These are phyloP conservation scores for Cryptosporidium ubiquitum DNA, from an alignment of 169 alveolate species.

Conservation along the genomic window DNA sequence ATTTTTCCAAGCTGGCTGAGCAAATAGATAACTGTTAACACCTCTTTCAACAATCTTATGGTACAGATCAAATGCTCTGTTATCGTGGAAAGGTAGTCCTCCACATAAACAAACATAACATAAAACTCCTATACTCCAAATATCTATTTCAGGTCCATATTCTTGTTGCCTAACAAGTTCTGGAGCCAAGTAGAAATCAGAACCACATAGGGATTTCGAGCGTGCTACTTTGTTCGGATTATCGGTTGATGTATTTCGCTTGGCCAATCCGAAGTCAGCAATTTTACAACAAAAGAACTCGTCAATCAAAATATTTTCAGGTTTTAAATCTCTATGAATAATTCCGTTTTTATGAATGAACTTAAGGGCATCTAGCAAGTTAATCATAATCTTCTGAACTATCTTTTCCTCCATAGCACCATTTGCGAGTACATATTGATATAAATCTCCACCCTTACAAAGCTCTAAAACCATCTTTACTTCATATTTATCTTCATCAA, in stretches of 20 bases:
- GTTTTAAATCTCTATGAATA: slow-evolving; percentile 75
- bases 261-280: slow-evolving; percentile 80
- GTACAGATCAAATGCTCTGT: slow-evolving; percentile 53
- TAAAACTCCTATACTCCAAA: slow-evolving; percentile 79
- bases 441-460: slow-evolving; percentile 80
- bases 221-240: slow-evolving; percentile 55
- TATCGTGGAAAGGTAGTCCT: slow-evolving; percentile 78
- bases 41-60: slow-evolving; percentile 80
- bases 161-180: slow-evolving; percentile 79
- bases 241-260: slow-evolving; percentile 10
- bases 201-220: slow-evolving; percentile 77
- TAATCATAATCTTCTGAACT: slow-evolving; percentile 56
- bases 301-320: slow-evolving; percentile 64
- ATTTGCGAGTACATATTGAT: slow-evolving; percentile 50
- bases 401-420: slow-evolving; percentile 53
- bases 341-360: slow-evolving; percentile 75
- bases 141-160: slow-evolving; percentile 81
- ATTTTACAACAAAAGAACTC: slow-evolving; percentile 59
- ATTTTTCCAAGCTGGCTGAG: slow-evolving; percentile 45
- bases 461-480: slow-evolving; percentile 76
- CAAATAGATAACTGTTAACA: slow-evolving; percentile 61
- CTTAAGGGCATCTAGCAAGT: slow-evolving; percentile 73
- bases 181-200: slow-evolving; percentile 80
- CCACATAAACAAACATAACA: slow-evolving; percentile 79
- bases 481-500: slow-evolving; percentile 56